A percentile compares a stretch with the other conserved stretches of the same genome.
Conservation (phyloP, 2,329 filamentous ascomycete species). For the Pyrenochaeta sp. region DNA sequence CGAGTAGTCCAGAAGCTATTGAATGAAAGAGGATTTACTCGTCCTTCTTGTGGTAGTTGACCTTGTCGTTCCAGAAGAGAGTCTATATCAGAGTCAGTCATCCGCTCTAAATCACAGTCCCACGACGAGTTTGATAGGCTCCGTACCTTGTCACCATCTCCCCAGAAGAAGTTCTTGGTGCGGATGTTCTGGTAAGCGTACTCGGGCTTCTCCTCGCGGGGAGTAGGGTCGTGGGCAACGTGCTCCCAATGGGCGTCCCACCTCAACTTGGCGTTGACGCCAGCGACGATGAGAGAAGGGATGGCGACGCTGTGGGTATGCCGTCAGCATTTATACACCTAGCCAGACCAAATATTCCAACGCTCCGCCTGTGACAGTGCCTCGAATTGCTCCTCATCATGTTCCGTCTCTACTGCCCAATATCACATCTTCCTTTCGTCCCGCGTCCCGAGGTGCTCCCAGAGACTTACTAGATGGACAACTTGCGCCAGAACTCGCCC, state of each 20-base stretch:
- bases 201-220: slow-evolving; percentile 88
- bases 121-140: slow-evolving; percentile 7
- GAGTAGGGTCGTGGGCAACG: slow-evolving; percentile 77
- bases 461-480: slow-evolving; percentile 86
- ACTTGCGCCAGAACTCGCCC: slow-evolving; percentile 92
- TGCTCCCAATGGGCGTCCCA: slow-evolving; percentile 99
- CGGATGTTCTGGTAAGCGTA: slow-evolving; percentile 99
- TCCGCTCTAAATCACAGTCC: neutral
- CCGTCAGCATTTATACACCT: slow-evolving; percentile 27
- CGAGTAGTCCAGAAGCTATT: too few relatives aligned
- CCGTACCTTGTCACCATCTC: slow-evolving; percentile 90
- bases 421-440: slow-evolving; percentile 1
- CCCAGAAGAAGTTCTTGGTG: slow-evolving; percentile 94
- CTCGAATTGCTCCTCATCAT: too few relatives aligned
- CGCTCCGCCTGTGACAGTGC: too few relatives aligned
- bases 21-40: too few relatives aligned
- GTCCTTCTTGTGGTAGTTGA: slow-evolving; percentile 96
- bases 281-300: slow-evolving; percentile 74
- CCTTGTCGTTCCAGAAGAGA: slow-evolving; percentile 82
- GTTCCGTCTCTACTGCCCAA: too few relatives aligned
- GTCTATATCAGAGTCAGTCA: slow-evolving; percentile 45
- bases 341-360: too few relatives aligned
- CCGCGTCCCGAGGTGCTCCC: neutral
- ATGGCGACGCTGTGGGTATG: slow-evolving; percentile 70
- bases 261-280: slow-evolving; percentile 85